Evolutionary conservation across 495 filamentous ascomycete species (phyloP), one percentile per base, ranked within the genome.

Genomic region (Neurospora intermedia): DNA sequence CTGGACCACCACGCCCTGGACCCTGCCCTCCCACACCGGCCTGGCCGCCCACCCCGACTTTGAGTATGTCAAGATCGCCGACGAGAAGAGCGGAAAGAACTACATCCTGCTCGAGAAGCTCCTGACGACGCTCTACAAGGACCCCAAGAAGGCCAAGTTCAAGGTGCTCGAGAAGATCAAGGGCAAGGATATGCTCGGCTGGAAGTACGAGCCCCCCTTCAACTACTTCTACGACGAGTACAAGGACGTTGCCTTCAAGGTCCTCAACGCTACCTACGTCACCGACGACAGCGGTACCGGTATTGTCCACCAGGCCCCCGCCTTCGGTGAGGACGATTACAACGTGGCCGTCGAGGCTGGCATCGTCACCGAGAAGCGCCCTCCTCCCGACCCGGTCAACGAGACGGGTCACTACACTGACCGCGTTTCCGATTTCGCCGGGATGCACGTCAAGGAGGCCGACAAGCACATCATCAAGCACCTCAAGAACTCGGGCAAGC

Each of bases 1-100:
- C 27, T 97, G 94, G 93, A 97, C 96, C 2, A 99, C 95, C 5
- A 98, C 96, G 4, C 95, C 96, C 0, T 99, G 96, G 96, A 98
- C 95, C 5, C 82, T 98, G 38, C 95, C 95, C 31, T 94, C 93
- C 23, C 91, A 99, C 80, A 88, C 87, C 6, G 90, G 89, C 8
- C 87, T 99, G 71, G 93, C 93, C 9, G 91, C 88, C 35, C 89
- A 98, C 78, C 94, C 96, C 4, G 89, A 94, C 40, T 97, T 95
- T 77, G 96, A 98, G 77, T 99, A 98, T 79, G 81, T 98, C 80
- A 94, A 98, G 84, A 93, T 99, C 74, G 85, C 88, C 69, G 96
- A 99, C 76, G 90, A 94, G 72, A 87, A 86, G 35, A 91, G 90
- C 0, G 91, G 91, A 27, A 95, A 92, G 78, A 87, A 97, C 75